Conservation (phyloP, 306 rosid genomes). For the Cucumis melo region DNA sequence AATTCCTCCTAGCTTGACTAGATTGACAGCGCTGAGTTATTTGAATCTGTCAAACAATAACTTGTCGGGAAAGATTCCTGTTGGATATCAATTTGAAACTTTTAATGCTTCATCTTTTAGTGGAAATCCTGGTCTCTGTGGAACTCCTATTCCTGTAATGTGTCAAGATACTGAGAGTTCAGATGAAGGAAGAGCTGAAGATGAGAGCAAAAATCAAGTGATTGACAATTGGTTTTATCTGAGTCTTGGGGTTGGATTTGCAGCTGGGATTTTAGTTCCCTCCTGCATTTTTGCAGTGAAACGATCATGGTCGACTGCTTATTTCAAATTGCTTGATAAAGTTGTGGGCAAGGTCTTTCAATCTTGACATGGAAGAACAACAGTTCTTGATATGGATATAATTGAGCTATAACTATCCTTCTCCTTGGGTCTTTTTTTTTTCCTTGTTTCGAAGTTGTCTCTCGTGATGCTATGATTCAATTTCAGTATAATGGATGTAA, state of each 20-base stretch:
- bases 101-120: conserved; percentile 17
- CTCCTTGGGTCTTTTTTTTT: neutral
- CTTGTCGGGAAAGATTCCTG: conserved; percentile 24
- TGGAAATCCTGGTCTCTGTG: conserved; percentile 31
- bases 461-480: neutral
- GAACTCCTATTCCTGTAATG: conserved; percentile 19
- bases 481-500: neutral
- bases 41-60: conserved; percentile 26
- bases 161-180: conserved; percentile 9
- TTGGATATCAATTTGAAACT: conserved; percentile 18
- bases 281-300: conserved; percentile 18
- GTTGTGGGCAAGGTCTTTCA: conserved; percentile 8
- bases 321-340: conserved; percentile 16
- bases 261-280: conserved; percentile 23
- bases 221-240: conserved; percentile 30
- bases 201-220: neutral
- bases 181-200: neutral
- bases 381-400: neutral
- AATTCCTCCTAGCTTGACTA: conserved; percentile 25
- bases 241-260: conserved; percentile 39
- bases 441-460: neutral
- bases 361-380: neutral
- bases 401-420: neutral
- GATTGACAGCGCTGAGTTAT: conserved; percentile 21
- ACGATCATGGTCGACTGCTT: conserved; percentile 25